phyloP scores from a whole-genome alignment of 176 grass and related monocot genomes.

The Bothriochloa decipiens region DNA sequence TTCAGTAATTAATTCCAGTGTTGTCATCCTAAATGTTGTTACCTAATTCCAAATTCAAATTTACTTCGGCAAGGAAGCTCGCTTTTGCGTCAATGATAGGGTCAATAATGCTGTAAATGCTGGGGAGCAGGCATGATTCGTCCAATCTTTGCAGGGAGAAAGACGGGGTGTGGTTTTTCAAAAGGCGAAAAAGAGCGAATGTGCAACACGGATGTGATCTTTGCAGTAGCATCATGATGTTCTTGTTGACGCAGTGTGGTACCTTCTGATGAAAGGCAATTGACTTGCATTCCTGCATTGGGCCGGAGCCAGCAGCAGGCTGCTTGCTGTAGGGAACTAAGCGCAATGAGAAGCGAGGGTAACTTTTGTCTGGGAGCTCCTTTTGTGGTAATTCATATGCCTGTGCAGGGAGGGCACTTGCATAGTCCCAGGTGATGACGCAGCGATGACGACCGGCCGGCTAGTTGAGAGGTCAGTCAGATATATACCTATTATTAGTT shows the following conservation, averaged over 20 bases:
- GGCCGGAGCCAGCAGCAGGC: not conserved
- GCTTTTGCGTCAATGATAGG: slow-evolving; percentile 39
- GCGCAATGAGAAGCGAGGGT: slow-evolving; percentile 35
- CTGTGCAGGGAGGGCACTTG: slow-evolving; percentile 31
- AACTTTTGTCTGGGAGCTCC: slow-evolving; percentile 52
- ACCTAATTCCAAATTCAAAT: not conserved
- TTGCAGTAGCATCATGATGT: slow-evolving; percentile 57
- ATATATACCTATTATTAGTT: not conserved
- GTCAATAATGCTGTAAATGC: slow-evolving; percentile 40
- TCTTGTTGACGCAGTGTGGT: slow-evolving; percentile 43
- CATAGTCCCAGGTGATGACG: slow-evolving; percentile 29
- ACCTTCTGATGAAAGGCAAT: slow-evolving; percentile 57
- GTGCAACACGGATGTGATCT: slow-evolving; percentile 45
- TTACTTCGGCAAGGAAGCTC: slow-evolving; percentile 4
- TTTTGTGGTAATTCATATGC: slow-evolving; percentile 39
- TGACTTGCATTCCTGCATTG: not conserved
- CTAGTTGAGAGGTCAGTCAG: slow-evolving; percentile 15
- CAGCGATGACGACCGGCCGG: slow-evolving; percentile 5
- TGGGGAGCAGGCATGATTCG: slow-evolving; percentile 40
- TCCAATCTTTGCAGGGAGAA: slow-evolving; percentile 50
- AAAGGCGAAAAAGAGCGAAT: slow-evolving; percentile 23
- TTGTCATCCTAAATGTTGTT: not conserved
- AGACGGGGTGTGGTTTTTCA: not conserved
- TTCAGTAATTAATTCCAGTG: not conserved
- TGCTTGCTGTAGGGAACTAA: slow-evolving; percentile 34